Evolutionary conservation across 148 eudicot species (phyloP), one percentile per base, ranked within the genome.

Genomic region (Drosera capensis): DNA sequence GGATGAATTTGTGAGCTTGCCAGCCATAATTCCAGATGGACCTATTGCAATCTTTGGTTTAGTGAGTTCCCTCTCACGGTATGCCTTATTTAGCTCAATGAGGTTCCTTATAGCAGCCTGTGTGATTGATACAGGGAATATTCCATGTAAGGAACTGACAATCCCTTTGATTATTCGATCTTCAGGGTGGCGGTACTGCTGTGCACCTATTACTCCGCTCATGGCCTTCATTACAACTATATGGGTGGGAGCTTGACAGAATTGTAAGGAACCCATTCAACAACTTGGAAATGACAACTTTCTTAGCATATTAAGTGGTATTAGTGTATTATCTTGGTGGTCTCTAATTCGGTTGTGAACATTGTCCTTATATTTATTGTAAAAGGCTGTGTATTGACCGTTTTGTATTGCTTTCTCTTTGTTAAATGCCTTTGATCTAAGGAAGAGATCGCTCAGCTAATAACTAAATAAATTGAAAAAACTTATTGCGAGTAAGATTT

Each of bases 191-290:
- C 0, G 94, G 92, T 43, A 88, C 97, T 29, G 73, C 72, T 23
- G 94, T 92, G 7, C 83, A 64, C 40, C 61, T 83, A 25, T 55
- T 88, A 60, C 87, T 88, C 50, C 55, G 75, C 17, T 31, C 75
- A 24, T 83, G 86, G 86, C 97, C 97, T 39, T 68, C 77, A 0
- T 43, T 83, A 59, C 52, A 57, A 56, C 67, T 83, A 46, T 67
- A 83, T 21, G 97, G 97, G 11, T 88, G 97, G 94, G 97, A 88
- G 58, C 74, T 88, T 7, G 97, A 88, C 46, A 62, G 67, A 30
- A 52, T 83, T 43, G 86, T 78, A 62, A 63, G 56, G 18, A 52
- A 7, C 16, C 6, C 38, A 34, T 15, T 4, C n/a, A n/a, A n/a
- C n/a, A n/a, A n/a, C n/a, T n/a, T n/a, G n/a, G n/a, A n/a, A n/a